Evolutionary conservation across 202 grass and related monocot genomes (phyloP), one percentile per base, ranked within the genome.

Genomic region (Setaria viridis): DNA sequence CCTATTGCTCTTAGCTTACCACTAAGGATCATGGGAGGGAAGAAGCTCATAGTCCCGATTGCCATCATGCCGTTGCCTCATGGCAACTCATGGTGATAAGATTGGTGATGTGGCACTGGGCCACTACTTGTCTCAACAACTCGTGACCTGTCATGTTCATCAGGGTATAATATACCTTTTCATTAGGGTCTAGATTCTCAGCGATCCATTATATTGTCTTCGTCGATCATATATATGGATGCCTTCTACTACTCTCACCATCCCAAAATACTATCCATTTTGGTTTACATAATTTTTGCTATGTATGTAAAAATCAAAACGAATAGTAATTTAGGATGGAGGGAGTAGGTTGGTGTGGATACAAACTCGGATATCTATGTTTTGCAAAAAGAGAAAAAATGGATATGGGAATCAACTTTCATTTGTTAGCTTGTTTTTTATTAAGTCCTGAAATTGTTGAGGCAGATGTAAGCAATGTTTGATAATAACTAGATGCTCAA

Each of bases 11-110:
- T 16, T 19, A 73, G 29, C 47, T 53, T 50, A 74, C 48, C 32
- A 53, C 15, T 17, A 48, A 72, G 46, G 70, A 51, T 51, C 47
- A 73, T 73, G 15, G 2, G 12, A 15, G 13, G 13, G 2, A 66
- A 15, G 29, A 65, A 13, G 9, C 10, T 25, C 21, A 16, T 33
- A 75, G 80, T 87, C 84, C 62, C 4, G 39, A 65, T 39, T 87
- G 84, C 0, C 70, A 87, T 89, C 70, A 84, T 87, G 70, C 55
- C 58, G 7, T 77, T 57, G 76, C 82, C 67, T 79, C 79, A 46
- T 74, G 85, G 66, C 71, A 84, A 78, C 48, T 69, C 49, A 64
- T 82, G 85, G 62, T 85, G 81, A 93, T 90, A 87, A 90, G 85
- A 82, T 81, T 75, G 85, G 50, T 83, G 82, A 88, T 63, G 79